phyloP scores from a whole-genome alignment of 1,139 yeast species.

The Pichia kudriavzevii region DNA sequence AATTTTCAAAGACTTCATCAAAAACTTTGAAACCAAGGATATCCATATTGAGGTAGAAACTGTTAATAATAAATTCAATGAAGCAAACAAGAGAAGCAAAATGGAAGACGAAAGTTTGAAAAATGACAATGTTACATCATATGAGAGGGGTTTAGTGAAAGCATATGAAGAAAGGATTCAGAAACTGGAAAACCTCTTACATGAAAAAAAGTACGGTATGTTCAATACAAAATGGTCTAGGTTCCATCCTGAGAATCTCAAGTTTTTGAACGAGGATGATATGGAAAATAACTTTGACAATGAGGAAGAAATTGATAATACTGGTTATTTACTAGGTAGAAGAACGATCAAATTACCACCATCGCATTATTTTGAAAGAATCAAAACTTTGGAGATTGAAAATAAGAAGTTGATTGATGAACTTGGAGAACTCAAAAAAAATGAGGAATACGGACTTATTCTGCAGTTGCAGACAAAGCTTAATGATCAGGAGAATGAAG shows the following conservation, averaged over 20 bases:
- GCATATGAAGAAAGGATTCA: conserved; percentile 55
- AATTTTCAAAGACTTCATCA: conserved; percentile 25
- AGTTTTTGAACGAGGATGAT: no score
- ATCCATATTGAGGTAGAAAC: conserved; percentile 18
- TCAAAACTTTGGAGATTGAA: conserved; percentile 30
- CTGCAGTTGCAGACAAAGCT: conserved; percentile 21
- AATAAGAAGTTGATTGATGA: conserved; percentile 19
- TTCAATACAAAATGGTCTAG: conserved; percentile 32
- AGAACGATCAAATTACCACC: conserved; percentile 24
- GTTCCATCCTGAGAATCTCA: not conserved
- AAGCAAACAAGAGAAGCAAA: conserved; percentile 9
- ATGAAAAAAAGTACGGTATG: conserved; percentile 56
- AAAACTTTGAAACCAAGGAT: conserved; percentile 29
- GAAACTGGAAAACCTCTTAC: conserved; percentile 58
- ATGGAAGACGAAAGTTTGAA: not conserved
- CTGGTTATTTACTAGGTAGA: conserved; percentile 9
- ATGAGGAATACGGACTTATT: conserved; percentile 22
- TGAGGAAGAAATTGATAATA: not conserved
- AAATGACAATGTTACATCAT: no score
- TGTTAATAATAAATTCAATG: not conserved
- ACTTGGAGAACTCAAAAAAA: conserved; percentile 19
- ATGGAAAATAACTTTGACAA: not conserved
- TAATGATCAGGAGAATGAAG: conserved; percentile 21
- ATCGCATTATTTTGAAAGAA: conserved; percentile 27
- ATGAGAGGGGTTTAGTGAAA: conserved; percentile 29